Evolutionary conservation across 495 filamentous ascomycete genomes (phyloP).

Genomic region (Aspergillus nanangensis): DNA sequence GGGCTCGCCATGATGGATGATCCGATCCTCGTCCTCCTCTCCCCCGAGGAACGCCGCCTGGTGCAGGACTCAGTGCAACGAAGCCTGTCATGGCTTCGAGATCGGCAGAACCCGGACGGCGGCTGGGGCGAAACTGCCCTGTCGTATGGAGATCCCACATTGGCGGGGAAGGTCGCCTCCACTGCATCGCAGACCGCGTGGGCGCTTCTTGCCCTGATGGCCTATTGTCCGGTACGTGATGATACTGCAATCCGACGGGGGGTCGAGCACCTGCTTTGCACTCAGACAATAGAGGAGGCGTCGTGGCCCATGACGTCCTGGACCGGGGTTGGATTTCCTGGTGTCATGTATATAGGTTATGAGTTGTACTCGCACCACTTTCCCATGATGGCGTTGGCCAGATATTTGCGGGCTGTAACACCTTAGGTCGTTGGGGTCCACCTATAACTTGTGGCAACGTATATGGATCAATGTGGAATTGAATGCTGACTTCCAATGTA

Average conservation of each 20-base stretch:
- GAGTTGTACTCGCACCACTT: conserved; percentile 33
- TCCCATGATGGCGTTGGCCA: conserved; percentile 34
- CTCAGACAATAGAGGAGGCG: not conserved
- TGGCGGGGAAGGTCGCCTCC: conserved; percentile 14
- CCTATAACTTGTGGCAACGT: no score
- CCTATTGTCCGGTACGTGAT: not conserved
- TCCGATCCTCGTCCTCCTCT: conserved; percentile 2
- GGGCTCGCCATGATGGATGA: conserved; percentile 11
- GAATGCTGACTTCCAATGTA: no score
- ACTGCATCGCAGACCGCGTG: conserved; percentile 6
- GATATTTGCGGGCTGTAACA: conserved; percentile 13
- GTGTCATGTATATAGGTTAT: conserved; percentile 30
- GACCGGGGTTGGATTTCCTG: conserved; percentile 34
- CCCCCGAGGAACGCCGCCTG: not conserved
- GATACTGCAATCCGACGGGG: not conserved
- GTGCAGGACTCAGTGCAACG: not conserved
- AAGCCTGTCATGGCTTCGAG: conserved; percentile 20
- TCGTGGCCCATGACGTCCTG: conserved; percentile 24
- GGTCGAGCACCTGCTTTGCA: not conserved
- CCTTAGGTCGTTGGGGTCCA: no score
- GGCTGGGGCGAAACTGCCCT: conserved; percentile 31
- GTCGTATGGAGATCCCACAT: conserved; percentile 16
- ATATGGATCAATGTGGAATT: no score
- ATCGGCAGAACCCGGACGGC: conserved; percentile 27
- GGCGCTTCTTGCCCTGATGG: not conserved